Evolutionary conservation across 371 early-diverging fungal genomes (phyloP), one percentile per base, ranked within the genome.

Genomic region (Dentiscutata heterogama): DNA sequence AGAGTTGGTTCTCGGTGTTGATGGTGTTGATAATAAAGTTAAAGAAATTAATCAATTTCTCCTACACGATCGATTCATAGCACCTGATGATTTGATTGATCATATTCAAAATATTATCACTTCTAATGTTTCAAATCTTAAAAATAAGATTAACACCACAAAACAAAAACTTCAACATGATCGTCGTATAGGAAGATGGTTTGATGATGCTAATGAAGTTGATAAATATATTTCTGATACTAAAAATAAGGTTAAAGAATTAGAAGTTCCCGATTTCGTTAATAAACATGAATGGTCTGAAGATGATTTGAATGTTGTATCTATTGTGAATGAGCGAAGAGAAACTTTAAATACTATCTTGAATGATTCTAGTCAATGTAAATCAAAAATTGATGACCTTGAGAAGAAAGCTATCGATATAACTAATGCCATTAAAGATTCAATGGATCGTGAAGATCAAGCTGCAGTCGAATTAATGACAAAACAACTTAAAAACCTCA

Each of bases 171-270:
- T 80, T 11, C 53, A 31, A 25, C 60, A 71, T 27, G 80, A 80
- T 68, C 70, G 80, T 54, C 68, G 46, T 56, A 71, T 80, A 35
- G 68, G 53, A 71, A 68, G 80, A 54, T 80, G 80, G 80, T 80
- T 80, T 58, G 80, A 71, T 80, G 71, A 46, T 13, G 53, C 67
- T 16, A 80, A 80, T 71, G 80, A 80, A 31, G 58, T 54, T 35
- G 80, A 80, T 25, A 80, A 80, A 71, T 71, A 3, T 22, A 80
- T 80, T 10, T 22, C 25, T 35, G 72, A 71, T 20, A 70, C 71
- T 39, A 46, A 56, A 27, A 54, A 54, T 71, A 14, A 71, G 20
- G 42, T 64, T 29, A 80, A 80, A 60, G 46, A 80, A 25, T 80
- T 80, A 35, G 80, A 80, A 60, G 46, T 80, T 27, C 80, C 80